Conservation (phyloP, 768 basidiomycete species). For the Serendipita sp. region DNA sequence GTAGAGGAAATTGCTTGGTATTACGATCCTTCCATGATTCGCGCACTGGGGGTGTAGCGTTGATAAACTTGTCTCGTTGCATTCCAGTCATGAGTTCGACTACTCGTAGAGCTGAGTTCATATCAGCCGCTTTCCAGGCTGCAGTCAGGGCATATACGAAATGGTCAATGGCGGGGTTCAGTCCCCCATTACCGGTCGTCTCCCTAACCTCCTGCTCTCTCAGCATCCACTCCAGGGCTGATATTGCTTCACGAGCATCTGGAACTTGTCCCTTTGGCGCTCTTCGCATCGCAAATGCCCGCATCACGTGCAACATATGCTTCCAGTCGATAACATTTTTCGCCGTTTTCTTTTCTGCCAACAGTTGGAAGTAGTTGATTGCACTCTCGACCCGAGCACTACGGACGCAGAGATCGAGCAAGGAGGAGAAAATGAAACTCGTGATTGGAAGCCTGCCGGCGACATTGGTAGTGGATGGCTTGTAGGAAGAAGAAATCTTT, state of each 20-base stretch:
- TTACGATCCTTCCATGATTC: not conserved
- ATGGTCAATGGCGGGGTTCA: not conserved
- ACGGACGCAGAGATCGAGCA: not conserved
- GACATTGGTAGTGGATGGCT: not conserved
- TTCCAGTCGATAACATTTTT: not conserved
- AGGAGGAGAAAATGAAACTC: not conserved
- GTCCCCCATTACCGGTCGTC: not conserved
- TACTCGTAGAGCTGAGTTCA: not conserved
- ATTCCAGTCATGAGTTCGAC: not conserved
- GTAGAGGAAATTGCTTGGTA: not conserved
- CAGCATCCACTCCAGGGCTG: not conserved
- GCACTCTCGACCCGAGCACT: not conserved
- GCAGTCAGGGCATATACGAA: slow-evolving; percentile 4
- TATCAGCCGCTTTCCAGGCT: not conserved
- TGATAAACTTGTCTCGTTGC: not conserved
- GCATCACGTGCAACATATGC: not conserved
- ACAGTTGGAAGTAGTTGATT: slow-evolving; percentile 1
- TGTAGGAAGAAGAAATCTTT: not conserved
- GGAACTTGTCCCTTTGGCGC: not conserved
- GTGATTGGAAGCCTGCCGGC: not conserved
- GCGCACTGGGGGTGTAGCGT: not conserved
- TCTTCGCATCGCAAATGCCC: not conserved
- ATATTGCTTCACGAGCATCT: not conserved
- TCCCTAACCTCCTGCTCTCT: not conserved
- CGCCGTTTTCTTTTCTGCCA: not conserved